A percentile compares a stretch with the other conserved stretches of the same genome.
Evolutionary conservation across 1,284 basidiomycete species (phyloP).

Genomic region (Heimioporus retisporus): DNA sequence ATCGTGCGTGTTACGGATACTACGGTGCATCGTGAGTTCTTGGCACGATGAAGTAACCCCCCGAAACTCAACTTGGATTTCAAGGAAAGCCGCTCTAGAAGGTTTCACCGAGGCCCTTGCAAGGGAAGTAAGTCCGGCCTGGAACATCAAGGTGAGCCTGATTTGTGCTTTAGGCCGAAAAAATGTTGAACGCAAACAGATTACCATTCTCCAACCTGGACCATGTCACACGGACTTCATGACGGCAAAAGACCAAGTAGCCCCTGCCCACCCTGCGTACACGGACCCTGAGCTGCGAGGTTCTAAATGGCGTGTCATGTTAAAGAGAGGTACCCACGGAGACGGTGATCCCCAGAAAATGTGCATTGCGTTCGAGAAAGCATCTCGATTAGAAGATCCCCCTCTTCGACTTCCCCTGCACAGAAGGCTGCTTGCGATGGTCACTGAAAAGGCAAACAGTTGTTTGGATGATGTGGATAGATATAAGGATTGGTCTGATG

Average conservation of each 20-base stretch:
- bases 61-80: neutral
- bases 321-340: neutral
- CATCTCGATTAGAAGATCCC: conserved; percentile 31
- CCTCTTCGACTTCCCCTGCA: conserved; percentile 43
- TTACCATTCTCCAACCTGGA: conserved; percentile 36
- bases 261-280: conserved; percentile 30
- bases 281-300: conserved; percentile 19
- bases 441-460: conserved; percentile 25
- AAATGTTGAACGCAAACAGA: conserved; percentile 16
- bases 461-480: conserved; percentile 29
- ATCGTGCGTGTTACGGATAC: conserved; percentile 20
- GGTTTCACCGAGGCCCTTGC: conserved; percentile 34
- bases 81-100: conserved; percentile 40
- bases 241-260: neutral
- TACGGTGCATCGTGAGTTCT: conserved; percentile 37
- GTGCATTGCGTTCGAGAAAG: conserved; percentile 29
- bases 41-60: neutral
- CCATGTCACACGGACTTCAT: conserved; percentile 31
- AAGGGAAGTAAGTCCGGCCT: conserved; percentile 38
- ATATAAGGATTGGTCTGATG: conserved; percentile 44
- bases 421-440: conserved; percentile 13
- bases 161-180: too few relatives aligned
- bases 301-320: conserved; percentile 15
- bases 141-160: conserved; percentile 41
- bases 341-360: conserved; percentile 35